Conservation (phyloP, 2,329 filamentous ascomycete species). For the Exutisphaerella laricina region DNA sequence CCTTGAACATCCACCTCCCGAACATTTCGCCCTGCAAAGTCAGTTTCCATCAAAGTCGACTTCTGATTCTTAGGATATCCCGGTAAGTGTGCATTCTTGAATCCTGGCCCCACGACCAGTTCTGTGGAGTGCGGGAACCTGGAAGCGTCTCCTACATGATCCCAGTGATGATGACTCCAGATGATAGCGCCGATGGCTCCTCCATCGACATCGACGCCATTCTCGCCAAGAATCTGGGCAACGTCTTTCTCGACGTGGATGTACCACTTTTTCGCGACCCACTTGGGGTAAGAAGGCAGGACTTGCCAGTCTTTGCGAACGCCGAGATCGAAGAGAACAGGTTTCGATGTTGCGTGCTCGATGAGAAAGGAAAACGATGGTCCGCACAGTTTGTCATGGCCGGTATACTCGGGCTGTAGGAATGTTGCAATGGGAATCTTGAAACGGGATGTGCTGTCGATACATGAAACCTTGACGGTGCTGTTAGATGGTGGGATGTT, state of each 20-base stretch:
- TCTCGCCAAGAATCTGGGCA: conserved; percentile 37
- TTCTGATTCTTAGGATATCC: conserved; percentile 42
- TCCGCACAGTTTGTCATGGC: conserved; percentile 33
- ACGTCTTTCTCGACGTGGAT: conserved; percentile 42
- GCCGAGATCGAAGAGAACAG: conserved; percentile 45
- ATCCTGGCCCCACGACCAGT: conserved; percentile 46
- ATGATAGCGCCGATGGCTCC: conserved; percentile 32
- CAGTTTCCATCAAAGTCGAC: conserved; percentile 37
- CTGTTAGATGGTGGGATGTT: conserved; percentile 31
- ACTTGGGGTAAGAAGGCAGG: conserved; percentile 33
- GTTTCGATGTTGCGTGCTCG: conserved; percentile 40
- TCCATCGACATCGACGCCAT: conserved; percentile 36
- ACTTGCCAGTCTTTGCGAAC: conserved; percentile 44
- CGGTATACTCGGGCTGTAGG: conserved; percentile 38
- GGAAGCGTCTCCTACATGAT: conserved; percentile 37
- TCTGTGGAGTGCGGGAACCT: conserved; percentile 41
- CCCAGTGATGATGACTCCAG: conserved; percentile 35
- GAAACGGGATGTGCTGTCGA: conserved; percentile 35
- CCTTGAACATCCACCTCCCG: conserved; percentile 35
- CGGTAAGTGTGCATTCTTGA: conserved; percentile 39
- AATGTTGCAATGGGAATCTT: conserved; percentile 29
- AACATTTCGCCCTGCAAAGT: conserved; percentile 38
- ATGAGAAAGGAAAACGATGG: conserved; percentile 47
- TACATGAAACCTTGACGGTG: conserved; percentile 33
- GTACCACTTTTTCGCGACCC: conserved; percentile 28